Conservation (phyloP, 306 rosid species). For the Gleditsia sinensis region DNA sequence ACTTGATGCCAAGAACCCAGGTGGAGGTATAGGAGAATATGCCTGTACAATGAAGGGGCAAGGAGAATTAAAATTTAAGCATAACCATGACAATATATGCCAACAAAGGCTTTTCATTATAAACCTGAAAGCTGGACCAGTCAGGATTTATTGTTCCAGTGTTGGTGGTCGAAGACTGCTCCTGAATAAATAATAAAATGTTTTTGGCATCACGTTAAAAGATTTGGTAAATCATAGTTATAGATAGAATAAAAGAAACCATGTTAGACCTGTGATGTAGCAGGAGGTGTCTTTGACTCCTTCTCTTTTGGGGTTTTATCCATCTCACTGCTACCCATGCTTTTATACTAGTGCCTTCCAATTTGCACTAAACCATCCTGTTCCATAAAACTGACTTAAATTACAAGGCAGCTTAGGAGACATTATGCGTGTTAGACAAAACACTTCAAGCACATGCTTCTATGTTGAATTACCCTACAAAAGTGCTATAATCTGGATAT, state of each 20-base stretch:
- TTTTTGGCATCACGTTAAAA: conserved; percentile 15
- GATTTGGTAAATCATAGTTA: conserved; percentile 2
- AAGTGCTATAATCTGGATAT: conserved; percentile 16
- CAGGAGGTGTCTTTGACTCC: conserved; percentile 73
- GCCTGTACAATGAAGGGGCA: conserved; percentile 52
- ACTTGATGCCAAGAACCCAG: conserved; percentile 87
- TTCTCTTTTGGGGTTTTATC: conserved; percentile 79
- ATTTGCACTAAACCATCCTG: conserved; percentile 57
- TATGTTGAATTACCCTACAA: conserved; percentile 12
- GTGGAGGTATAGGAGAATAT: conserved; percentile 94
- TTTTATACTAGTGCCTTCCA: conserved; percentile 38
- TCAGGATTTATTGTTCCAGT: conserved; percentile 68
- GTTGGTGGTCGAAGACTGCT: conserved; percentile 66
- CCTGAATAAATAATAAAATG: conserved; percentile 51
- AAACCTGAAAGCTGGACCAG: conserved; percentile 80
- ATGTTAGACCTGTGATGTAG: conserved; percentile 68
- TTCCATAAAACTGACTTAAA: conserved; percentile 39
- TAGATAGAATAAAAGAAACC: conserved; percentile 31
- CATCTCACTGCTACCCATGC: conserved; percentile 81
- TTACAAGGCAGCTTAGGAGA: conserved; percentile 30
- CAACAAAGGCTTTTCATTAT: conserved; percentile 20
- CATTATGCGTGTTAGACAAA: conserved; percentile 15
- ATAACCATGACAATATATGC: conserved; percentile 3
- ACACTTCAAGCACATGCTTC: conserved; percentile 26
- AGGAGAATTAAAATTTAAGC: conserved; percentile 35